phyloP scores from a whole-genome alignment of 257 asterid genomes.

The Przewalskia tangutica region DNA sequence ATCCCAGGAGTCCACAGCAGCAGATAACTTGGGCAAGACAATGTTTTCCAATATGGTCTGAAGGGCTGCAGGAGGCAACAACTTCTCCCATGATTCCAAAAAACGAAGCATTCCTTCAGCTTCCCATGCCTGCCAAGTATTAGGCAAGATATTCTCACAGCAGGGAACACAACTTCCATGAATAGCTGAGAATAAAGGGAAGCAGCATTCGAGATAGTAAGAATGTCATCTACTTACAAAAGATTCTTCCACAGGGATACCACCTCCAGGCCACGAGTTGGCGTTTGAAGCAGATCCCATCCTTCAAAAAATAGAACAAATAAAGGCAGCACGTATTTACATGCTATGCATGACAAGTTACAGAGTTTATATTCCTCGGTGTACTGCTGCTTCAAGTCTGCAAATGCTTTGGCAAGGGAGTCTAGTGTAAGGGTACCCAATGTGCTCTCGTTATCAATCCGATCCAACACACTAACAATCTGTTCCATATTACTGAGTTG shows the following conservation, averaged over 20 bases:
- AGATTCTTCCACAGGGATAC: conserved; percentile 44
- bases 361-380: conserved; percentile 56
- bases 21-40: conserved; percentile 46
- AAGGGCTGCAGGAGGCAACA: conserved; percentile 40
- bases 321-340: conserved; percentile 63
- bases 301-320: conserved; percentile 56
- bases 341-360: conserved; percentile 68
- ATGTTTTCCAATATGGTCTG: conserved; percentile 38
- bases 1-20: conserved; percentile 70
- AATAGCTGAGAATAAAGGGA: conserved; percentile 56
- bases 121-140: conserved; percentile 61
- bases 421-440: conserved; percentile 48
- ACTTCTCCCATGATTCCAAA: conserved; percentile 57
- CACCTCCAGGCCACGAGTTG: conserved; percentile 41
- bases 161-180: conserved; percentile 63
- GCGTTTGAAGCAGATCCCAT: conserved; percentile 72
- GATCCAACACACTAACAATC: conserved; percentile 41
- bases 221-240: conserved; percentile 35
- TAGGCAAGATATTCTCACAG: conserved; percentile 59
- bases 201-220: conserved; percentile 20
- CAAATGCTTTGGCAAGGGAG: conserved; percentile 51
- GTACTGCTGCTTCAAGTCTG: conserved; percentile 43
- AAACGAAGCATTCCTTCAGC: conserved; percentile 58
- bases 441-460: conserved; percentile 39
- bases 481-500: conserved; percentile 52